phyloP scores from a whole-genome alignment of 2,329 filamentous ascomycete species.

The Nannizziopsis barbatae region DNA sequence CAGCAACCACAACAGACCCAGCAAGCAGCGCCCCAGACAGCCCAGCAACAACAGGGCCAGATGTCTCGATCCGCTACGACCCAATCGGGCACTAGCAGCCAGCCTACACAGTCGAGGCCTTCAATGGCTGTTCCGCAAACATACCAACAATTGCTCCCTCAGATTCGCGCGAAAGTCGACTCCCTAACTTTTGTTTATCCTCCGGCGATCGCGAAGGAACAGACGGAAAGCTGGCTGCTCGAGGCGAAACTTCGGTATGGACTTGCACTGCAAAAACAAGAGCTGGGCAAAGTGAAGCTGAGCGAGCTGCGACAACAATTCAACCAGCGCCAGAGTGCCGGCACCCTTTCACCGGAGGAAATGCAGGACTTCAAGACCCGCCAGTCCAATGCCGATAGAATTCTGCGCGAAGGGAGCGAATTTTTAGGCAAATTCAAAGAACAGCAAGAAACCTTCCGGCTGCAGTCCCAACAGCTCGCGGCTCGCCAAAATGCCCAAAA shows the following conservation, averaged over 20 bases:
- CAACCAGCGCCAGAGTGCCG: constrained; percentile 28
- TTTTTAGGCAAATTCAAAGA: constrained; percentile 40
- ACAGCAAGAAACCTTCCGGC: constrained; percentile 37
- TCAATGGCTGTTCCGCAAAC: constrained; percentile 31
- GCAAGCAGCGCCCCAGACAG: constrained; percentile 20
- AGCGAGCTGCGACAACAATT: constrained; percentile 33
- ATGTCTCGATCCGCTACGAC: constrained; percentile 6
- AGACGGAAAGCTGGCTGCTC: constrained; percentile 36
- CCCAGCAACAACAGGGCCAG: constrained; percentile 12
- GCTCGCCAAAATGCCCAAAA: constrained; percentile 15
- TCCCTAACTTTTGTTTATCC: constrained; percentile 36
- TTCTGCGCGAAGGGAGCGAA: constrained; percentile 35
- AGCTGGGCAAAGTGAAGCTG: constrained; percentile 36
- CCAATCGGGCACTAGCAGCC: constrained; percentile 3
- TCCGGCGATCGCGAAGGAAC: constrained; percentile 34
- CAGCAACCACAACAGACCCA: constrained; percentile 19
- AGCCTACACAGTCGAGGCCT: constrained; percentile 12
- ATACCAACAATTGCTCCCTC: constrained; percentile 34
- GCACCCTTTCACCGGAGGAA: constrained; percentile 34
- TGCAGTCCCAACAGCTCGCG: constrained; percentile 27
- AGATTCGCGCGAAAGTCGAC: constrained; percentile 39
- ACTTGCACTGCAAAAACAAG: constrained; percentile 39
- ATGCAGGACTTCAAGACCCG: constrained; percentile 34
- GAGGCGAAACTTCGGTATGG: constrained; percentile 40
- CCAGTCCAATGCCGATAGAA: constrained; percentile 32